Percentiles rank a stretch among this genome's conserved stretches.
Evolutionary conservation across 1,284 basidiomycete species (phyloP).

Genomic region (Volvariella volvacea): DNA sequence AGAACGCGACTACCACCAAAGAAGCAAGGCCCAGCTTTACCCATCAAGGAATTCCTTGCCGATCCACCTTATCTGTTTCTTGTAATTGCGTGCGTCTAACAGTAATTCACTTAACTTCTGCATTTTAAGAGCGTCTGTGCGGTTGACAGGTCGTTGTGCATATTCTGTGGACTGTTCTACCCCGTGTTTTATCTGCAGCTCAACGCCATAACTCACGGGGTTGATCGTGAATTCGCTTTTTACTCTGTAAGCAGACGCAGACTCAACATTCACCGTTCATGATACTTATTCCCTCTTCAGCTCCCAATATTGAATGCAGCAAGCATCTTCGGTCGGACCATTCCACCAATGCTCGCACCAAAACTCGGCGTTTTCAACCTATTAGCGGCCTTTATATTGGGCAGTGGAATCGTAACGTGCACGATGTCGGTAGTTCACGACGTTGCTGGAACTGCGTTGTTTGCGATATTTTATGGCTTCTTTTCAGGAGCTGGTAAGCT

Average conservation of each 20-base stretch:
- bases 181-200: slow-evolving; percentile 48
- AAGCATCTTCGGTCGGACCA: slow-evolving; percentile 36
- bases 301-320: slow-evolving; percentile 39
- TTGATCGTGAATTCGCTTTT: slow-evolving; percentile 35
- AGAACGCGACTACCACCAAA: slow-evolving; percentile 31
- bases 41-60: slow-evolving; percentile 5
- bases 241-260: slow-evolving; percentile 34
- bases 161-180: slow-evolving; percentile 27
- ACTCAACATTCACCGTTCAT: background rate
- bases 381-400: slow-evolving; percentile 11
- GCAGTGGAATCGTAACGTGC: slow-evolving; percentile 16
- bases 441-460: slow-evolving; percentile 16
- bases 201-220: slow-evolving; percentile 34
- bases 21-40: slow-evolving; percentile 18
- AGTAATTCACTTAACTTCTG: background rate
- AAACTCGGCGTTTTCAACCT: slow-evolving; percentile 31
- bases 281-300: slow-evolving; percentile 12
- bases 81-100: slow-evolving; percentile 3
- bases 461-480: slow-evolving; percentile 21
- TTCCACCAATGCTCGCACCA: slow-evolving; percentile 38
- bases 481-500: slow-evolving; percentile 8
- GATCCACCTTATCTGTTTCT: slow-evolving; percentile 4
- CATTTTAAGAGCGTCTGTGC: too few species aligned
- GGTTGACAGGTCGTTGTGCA: slow-evolving; percentile 6
- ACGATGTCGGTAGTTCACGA: slow-evolving; percentile 17